Evolutionary conservation across 345 rosid genomes (phyloP), one percentile per base, ranked within the genome.

Genomic region (Cardamine chenopodiifolia): DNA sequence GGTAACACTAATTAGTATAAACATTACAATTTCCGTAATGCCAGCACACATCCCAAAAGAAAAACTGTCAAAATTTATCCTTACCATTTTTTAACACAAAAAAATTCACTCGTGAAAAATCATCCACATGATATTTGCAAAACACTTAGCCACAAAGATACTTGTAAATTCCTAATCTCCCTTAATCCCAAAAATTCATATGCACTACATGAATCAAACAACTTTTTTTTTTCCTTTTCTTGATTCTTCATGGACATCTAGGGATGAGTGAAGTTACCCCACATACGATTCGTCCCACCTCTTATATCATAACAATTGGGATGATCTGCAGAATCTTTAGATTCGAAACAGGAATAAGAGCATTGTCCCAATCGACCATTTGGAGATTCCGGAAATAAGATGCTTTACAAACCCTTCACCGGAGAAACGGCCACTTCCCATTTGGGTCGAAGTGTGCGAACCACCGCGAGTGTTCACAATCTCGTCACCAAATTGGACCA

Each of bases 401-500:
- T 4, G 99, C 97, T 80, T 86, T 90, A 32, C 91, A 59, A 95
- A 95, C 1, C 98, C 99, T 79, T 90, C 97, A n/a, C 88, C 92
- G 0, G 97, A 83, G 47, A 92, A 95, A 77, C 92, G 99, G 3
- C 99, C 99, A 74, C 99, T 95, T 0, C 99, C 99, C 99, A 95
- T 95, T 80, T 90, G 90, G 0, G 99, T 95, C 1, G 86, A 71
- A 18, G 99, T 92, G 86, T 95, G 99, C 18, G 80, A 85, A 31
- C 97, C 99, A 23, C 85, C 82, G 3, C 84, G 78, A 0, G 89
- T 81, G 75, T 95, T 92, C 22, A 95, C 97, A n/a, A 86, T 68
- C 76, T 95, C 99, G 10, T 98, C 99, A 0, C 99, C 99, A 29
- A 88, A 95, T 42, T 95, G 99, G 8, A 95, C 90, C 98, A 95